phyloP scores from a whole-genome alignment of 2,329 filamentous ascomycete genomes.

The Lanzia echinophila region DNA sequence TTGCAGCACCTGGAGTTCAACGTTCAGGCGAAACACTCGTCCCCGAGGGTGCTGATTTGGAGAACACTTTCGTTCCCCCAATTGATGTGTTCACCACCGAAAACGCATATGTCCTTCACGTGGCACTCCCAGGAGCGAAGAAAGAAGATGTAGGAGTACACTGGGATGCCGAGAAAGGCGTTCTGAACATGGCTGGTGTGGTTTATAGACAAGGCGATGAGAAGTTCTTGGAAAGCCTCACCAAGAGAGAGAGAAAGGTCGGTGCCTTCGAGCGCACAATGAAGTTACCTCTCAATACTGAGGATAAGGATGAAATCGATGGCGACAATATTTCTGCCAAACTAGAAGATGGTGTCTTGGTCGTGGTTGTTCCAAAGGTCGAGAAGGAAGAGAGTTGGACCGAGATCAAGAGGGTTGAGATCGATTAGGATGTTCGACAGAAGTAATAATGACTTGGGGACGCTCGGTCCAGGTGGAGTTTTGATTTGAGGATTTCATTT shows the following conservation, averaged over 20 bases:
- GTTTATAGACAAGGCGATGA: conserved; percentile 67
- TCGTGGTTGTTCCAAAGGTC: conserved; percentile 70
- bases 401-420: conserved; percentile 53
- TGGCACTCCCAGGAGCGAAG: conserved; percentile 69
- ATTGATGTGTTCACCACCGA: conserved; percentile 69
- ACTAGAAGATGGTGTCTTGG: conserved; percentile 70
- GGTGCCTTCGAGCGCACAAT: conserved; percentile 70
- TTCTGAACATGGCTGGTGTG: conserved; percentile 63
- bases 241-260: conserved; percentile 58
- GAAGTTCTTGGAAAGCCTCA: conserved; percentile 56
- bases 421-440: conserved; percentile 32
- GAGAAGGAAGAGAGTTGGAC: conserved; percentile 53
- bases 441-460: conserved; percentile 2
- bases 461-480: conserved; percentile 8
- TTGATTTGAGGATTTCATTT: conserved; percentile 1
- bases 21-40: conserved; percentile 20
- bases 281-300: conserved; percentile 46
- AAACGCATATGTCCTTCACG: conserved; percentile 59
- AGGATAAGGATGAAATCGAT: conserved; percentile 56
- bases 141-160: conserved; percentile 73
- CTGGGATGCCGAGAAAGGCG: conserved; percentile 63
- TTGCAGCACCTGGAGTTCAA: conserved; percentile 14
- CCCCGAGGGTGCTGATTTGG: conserved; percentile 21
- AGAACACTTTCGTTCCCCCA: conserved; percentile 52
- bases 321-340: conserved; percentile 63